These are phyloP conservation scores for Radiomyces spectabilis DNA, from an alignment of 192 early-diverging fungal species.

Conservation along the genomic window DNA sequence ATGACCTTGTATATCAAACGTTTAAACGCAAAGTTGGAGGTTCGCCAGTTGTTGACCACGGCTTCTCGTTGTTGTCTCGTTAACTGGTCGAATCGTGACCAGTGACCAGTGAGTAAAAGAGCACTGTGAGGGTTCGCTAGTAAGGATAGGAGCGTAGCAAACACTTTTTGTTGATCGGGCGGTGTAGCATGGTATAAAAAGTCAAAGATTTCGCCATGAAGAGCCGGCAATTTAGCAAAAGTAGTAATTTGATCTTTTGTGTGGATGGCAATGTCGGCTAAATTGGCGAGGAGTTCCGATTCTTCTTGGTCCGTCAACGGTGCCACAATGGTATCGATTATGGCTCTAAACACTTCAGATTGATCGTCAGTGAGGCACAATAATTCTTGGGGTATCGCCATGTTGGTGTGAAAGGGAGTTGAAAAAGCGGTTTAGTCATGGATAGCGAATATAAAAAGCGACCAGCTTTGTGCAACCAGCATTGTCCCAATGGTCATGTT, in stretches of 20 bases:
- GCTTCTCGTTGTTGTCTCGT: constrained; percentile 14
- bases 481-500: neutral
- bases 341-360: constrained; percentile 23
- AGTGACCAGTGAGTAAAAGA: constrained; percentile 22
- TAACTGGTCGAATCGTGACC: constrained; percentile 25
- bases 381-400: neutral
- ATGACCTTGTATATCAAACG: too few relatives aligned
- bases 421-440: neutral
- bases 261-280: too few relatives aligned
- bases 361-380: constrained; percentile 18
- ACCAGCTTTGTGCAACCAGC: too few relatives aligned
- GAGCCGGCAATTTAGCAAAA: too few relatives aligned
- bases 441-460: neutral
- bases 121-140: neutral
- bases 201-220: neutral
- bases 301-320: constrained; percentile 10
- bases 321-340: constrained; percentile 36
- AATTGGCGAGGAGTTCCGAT: too few relatives aligned
- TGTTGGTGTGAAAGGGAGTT: neutral
- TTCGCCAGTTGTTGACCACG: constrained; percentile 22
- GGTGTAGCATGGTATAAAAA: neutral
- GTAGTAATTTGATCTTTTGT: too few relatives aligned
- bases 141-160: neutral
- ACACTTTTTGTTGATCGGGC: neutral
- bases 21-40: too few relatives aligned